These are phyloP conservation scores for Lotus japonicus DNA, from an alignment of 306 rosid species.

Conservation along the genomic window DNA sequence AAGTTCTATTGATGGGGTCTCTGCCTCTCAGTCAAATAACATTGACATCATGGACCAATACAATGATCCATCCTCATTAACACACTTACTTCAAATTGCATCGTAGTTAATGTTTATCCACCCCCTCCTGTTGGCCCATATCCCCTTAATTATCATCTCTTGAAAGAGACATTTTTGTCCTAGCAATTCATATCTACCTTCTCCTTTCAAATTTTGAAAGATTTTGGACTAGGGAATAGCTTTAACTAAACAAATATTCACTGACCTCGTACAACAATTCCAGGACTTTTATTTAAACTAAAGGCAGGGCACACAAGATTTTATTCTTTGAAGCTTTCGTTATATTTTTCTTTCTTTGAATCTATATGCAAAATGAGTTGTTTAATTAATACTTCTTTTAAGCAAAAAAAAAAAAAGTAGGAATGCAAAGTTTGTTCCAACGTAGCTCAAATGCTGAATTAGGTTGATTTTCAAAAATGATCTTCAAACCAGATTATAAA, in stretches of 20 bases:
- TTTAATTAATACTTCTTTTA: not conserved
- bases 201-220: too few relatives aligned
- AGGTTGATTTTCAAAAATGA: not conserved
- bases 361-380: constrained; percentile 7
- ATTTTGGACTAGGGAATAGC: not conserved
- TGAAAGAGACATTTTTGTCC: not conserved
- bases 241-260: constrained; percentile 3
- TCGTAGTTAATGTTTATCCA: constrained; percentile 10
- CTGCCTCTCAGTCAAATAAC: constrained; percentile 34
- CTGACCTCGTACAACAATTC: constrained; percentile 8
- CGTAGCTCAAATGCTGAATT: not conserved
- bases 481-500: not conserved
- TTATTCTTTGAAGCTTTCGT: not conserved
- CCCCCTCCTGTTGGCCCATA: constrained; percentile 17
- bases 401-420: not conserved
- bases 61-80: constrained; percentile 6
- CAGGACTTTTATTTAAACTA: not conserved
- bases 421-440: constrained; percentile 6
- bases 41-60: constrained; percentile 22
- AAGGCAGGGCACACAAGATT: constrained; percentile 6
- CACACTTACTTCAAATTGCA: constrained; percentile 13
- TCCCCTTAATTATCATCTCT: not conserved
- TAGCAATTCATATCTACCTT: not conserved
- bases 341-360: not conserved
- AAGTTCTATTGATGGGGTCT: constrained; percentile 28